Evolutionary conservation across 805 yeast species (phyloP).

Genomic region (Hanseniaspora guilliermondii): DNA sequence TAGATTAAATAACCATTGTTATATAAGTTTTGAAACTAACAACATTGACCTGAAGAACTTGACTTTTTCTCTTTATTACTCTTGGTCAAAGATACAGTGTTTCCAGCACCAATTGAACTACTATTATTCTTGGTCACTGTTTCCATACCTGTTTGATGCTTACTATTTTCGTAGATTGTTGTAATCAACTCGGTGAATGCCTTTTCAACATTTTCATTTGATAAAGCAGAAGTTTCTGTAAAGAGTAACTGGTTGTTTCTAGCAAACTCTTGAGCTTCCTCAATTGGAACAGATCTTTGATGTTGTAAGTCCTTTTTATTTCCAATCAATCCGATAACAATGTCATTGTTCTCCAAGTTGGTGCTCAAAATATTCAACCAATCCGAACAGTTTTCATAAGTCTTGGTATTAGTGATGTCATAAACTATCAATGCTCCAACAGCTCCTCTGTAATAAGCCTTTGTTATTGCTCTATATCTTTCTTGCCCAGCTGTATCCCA

Average conservation of each 20-base stretch:
- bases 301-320: slow-evolving; percentile 86
- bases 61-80: not conserved
- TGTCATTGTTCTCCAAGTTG: slow-evolving; percentile 78
- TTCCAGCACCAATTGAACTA: not conserved
- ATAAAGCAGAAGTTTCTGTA: slow-evolving; percentile 91
- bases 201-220: slow-evolving; percentile 85
- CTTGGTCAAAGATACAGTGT: slow-evolving; percentile 9
- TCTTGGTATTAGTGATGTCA: slow-evolving; percentile 82
- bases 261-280: slow-evolving; percentile 90
- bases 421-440: slow-evolving; percentile 93
- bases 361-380: slow-evolving; percentile 86
- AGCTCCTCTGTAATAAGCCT: slow-evolving; percentile 95
- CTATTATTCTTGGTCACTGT: not conserved
- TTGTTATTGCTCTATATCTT: slow-evolving; percentile 92
- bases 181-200: slow-evolving; percentile 89
- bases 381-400: slow-evolving; percentile 72
- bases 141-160: slow-evolving; percentile 11
- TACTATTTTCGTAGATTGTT: slow-evolving; percentile 47
- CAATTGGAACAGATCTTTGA: slow-evolving; percentile 92
- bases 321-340: slow-evolving; percentile 87
- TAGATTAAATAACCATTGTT: no score
- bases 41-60: slow-evolving; percentile 4
- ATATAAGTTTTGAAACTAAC: not conserved
- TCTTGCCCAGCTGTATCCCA: slow-evolving; percentile 99
- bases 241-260: slow-evolving; percentile 82